Evolutionary conservation across 78 protist species (phyloP).

Genomic region (Ministeria vibrans): DNA sequence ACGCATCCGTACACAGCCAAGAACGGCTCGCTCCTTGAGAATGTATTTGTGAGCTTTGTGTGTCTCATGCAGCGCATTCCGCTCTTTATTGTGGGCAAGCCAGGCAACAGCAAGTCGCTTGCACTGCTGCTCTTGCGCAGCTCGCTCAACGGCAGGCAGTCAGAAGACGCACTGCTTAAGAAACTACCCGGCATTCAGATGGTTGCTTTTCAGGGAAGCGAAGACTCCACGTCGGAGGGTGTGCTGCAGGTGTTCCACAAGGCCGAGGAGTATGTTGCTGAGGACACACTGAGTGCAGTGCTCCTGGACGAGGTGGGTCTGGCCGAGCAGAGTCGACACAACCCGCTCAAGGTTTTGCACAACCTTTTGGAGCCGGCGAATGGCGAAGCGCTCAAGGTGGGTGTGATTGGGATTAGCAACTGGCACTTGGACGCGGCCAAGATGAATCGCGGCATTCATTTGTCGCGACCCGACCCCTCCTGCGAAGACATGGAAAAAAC

Average conservation of each 20-base stretch:
- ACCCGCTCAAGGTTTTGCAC: constrained; percentile 63
- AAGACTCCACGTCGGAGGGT: constrained; percentile 35
- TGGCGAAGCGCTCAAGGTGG: constrained; percentile 24
- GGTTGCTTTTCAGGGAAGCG: constrained; percentile 51
- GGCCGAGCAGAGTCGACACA: constrained; percentile 41
- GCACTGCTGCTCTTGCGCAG: constrained; percentile 22
- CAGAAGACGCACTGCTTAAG: constrained; percentile 11
- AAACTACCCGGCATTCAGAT: constrained; percentile 15
- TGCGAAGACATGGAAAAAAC: constrained; percentile 39
- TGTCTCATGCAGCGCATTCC: constrained; percentile 44
- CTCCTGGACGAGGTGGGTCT: constrained; percentile 61
- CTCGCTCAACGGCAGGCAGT: constrained; percentile 24
- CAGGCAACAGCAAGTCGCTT: constrained; percentile 57
- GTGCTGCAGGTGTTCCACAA: constrained; percentile 13
- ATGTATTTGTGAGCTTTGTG: constrained; percentile 48
- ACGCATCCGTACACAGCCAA: constrained; percentile 22
- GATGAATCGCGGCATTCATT: constrained; percentile 40
- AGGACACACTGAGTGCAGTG: not conserved
- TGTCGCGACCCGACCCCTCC: constrained; percentile 28
- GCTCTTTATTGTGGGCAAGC: constrained; percentile 42
- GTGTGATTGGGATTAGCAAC: constrained; percentile 62
- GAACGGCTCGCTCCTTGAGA: constrained; percentile 58
- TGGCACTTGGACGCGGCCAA: constrained; percentile 67
- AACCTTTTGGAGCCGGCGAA: not conserved
- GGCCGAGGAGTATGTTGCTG: not conserved